Base-by-base conservation (phyloP, 1,139 yeast genomes). In the Taiozyma sp. region DNA sequence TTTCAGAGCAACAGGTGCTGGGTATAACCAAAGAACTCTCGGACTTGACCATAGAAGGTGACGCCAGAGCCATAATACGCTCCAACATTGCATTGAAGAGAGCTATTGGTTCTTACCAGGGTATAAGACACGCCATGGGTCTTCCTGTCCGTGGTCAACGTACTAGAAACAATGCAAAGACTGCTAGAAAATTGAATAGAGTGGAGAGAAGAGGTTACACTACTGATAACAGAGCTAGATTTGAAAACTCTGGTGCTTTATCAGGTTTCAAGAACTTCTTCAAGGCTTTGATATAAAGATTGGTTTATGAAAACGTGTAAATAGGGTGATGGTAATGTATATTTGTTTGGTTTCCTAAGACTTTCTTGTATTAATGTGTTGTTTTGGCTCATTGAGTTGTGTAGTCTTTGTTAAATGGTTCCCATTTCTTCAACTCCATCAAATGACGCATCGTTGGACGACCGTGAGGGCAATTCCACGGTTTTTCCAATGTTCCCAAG, bases 381-480 rank as follows among this genome's bases (percentile, higher is more conserved):
- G 19, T 7, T 39, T 47, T 13, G 3, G 16, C 30, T n/a, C 10
- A 28, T 57, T 45, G 56, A 22, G 56, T 2, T 7, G 47, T 52
- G 54, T 71, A 74, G 57, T 80, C 85, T 2, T 67, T 67, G 10
- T 58, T 60, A 54, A 77, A 79, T 1, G 74, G 60, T 28, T 67
- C 62, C 80, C 83, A 77, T 45, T 72, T 67, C 45, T 73, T 66
- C 42, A 85, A 61, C 46, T 88, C 90, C 56, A 83, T 79, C 51
- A 93, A 71, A 66, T 93, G 98, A 51, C 99, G 75, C 85, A 93
- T 81, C 2, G 99, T 93, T 1, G 99, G 99, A 54, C 99, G 73
- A 0, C 99, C 99, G 68, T 93, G 99, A 0, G 99, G 99, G 67
- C 99, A 93, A 63, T 91, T 93, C 99, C 99, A 95, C 0, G 99